Percentiles rank a stretch among this genome's conserved stretches.
Conservation (phyloP, 2,329 filamentous ascomycete genomes). For the Fusarium sororula region DNA sequence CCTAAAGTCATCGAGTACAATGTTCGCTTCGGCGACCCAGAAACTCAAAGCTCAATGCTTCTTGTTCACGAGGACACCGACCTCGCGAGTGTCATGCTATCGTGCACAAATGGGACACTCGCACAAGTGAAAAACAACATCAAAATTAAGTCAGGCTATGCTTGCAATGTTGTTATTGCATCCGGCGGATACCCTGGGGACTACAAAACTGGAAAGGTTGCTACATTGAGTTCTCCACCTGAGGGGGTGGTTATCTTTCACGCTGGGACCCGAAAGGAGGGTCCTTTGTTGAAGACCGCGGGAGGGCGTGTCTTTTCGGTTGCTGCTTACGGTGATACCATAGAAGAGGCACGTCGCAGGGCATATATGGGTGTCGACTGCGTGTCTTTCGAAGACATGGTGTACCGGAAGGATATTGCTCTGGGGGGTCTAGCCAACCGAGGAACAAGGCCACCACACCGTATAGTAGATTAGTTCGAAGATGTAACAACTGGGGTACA, state of each 20-base stretch:
- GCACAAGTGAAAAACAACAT: conserved; percentile 69
- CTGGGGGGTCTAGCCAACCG: conserved; percentile 43
- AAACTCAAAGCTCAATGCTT: conserved; percentile 83
- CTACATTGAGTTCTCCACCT: conserved; percentile 49
- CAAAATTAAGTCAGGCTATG: conserved; percentile 70
- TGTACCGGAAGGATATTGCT: conserved; percentile 87
- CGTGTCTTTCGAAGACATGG: conserved; percentile 83
- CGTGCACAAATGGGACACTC: conserved; percentile 78
- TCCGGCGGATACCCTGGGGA: conserved; percentile 84
- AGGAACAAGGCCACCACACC: background rate
- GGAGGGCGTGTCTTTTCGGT: conserved; percentile 89
- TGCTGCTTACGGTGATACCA: conserved; percentile 71
- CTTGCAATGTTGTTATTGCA: conserved; percentile 85
- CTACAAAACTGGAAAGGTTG: conserved; percentile 76
- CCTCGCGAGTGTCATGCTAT: conserved; percentile 83
- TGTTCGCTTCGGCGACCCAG: conserved; percentile 87
- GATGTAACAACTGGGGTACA: background rate
- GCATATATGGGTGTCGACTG: conserved; percentile 76
- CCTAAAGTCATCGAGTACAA: conserved; percentile 89
- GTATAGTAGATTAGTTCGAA: background rate
- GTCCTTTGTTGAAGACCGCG: conserved; percentile 69
- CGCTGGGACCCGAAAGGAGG: conserved; percentile 74
- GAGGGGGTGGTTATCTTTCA: conserved; percentile 78
- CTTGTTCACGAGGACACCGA: conserved; percentile 80
- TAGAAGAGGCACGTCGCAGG: conserved; percentile 80